Base-by-base conservation (phyloP, 1,284 basidiomycete species). In the Irpex rosettiformis region DNA sequence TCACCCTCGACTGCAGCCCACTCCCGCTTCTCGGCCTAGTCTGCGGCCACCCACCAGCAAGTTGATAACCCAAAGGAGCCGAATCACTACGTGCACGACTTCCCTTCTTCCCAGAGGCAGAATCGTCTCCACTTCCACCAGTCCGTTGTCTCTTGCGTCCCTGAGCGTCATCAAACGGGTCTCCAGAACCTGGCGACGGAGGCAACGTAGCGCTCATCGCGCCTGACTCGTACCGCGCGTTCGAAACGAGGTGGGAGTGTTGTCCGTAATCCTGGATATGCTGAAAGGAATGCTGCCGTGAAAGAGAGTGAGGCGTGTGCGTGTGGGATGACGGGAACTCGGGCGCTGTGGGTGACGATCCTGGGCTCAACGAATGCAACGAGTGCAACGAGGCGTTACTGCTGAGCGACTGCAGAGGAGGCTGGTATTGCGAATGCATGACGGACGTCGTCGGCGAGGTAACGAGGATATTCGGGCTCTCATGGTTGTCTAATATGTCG, bases 401-500 rank as follows among this genome's bases (percentile, higher is more conserved):
- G 59, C 61, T 63, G 57, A 70, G 56, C 54, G 71, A 63, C 22
- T 47, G 40, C 71, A 67, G n/a, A 66, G 60, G 24, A 68, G 68
- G 63, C 49, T 61, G 58, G 52, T 65, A 68, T 57, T 70, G 71
- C 24, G 70, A 64, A 43, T 65, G 68, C 3, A 75, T 71, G 4
- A 71, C 71, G 1, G 78, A 69, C 28, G 77, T 72, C 3, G 75
- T 77, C 2, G 88, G 87, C 0, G 85, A 85, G 1, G 86, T 90
- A 64, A 91, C 77, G 67, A 80, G 86, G 62, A 91, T 89, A 65
- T 88, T 86, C 6, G 87, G 87, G 57, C 77, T 86, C 58, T 73
- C 70, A 53, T 65, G 65, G 10, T 63, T 48, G 6, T 89, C 86
- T 30, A 86, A 70, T 3, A 91, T 70, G 55, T 91, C 86, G 13